These are phyloP conservation scores for Camelina neglecta DNA, from an alignment of 345 rosid genomes.

Conservation along the genomic window DNA sequence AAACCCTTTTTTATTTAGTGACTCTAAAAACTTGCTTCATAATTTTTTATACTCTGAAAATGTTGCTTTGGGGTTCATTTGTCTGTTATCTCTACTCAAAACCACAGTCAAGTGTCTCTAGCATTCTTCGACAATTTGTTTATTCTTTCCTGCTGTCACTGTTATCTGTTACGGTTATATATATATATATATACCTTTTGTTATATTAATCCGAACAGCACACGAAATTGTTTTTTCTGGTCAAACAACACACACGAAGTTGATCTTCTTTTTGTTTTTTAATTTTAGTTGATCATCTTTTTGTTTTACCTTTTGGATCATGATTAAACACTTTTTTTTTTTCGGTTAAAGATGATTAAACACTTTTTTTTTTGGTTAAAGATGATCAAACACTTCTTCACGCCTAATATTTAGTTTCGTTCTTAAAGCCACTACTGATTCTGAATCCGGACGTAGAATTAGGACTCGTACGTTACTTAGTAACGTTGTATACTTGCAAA, in stretches of 20 bases:
- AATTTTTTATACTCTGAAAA: neutral
- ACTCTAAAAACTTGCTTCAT: neutral
- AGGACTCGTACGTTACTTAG: slow-evolving; percentile 13
- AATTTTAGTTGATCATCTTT: slow-evolving; percentile 16
- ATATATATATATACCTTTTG: slow-evolving; percentile 7
- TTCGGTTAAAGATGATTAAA: neutral
- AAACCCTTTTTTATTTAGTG: neutral
- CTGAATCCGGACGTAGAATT: slow-evolving; percentile 15
- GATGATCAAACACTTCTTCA: slow-evolving; percentile 20
- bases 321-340: neutral
- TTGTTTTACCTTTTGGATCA: slow-evolving; percentile 11
- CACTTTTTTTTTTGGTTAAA: neutral
- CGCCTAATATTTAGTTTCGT: slow-evolving; percentile 20
- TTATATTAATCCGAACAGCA: slow-evolving; percentile 8
- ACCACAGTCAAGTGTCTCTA: slow-evolving; percentile 7
- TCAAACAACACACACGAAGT: too few species aligned
- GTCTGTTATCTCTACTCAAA: neutral
- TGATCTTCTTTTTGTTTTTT: slow-evolving; percentile 20
- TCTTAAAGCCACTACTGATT: slow-evolving; percentile 25
- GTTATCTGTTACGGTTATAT: neutral
- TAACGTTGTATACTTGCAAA: slow-evolving; percentile 2
- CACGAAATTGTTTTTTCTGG: slow-evolving; percentile 4
- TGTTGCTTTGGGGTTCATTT: slow-evolving; percentile 5
- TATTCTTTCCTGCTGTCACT: neutral
- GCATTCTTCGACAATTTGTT: slow-evolving; percentile 8